These are phyloP conservation scores for Lunasporangiospora selenospora DNA, from an alignment of 192 early-diverging fungal species.

Conservation along the genomic window DNA sequence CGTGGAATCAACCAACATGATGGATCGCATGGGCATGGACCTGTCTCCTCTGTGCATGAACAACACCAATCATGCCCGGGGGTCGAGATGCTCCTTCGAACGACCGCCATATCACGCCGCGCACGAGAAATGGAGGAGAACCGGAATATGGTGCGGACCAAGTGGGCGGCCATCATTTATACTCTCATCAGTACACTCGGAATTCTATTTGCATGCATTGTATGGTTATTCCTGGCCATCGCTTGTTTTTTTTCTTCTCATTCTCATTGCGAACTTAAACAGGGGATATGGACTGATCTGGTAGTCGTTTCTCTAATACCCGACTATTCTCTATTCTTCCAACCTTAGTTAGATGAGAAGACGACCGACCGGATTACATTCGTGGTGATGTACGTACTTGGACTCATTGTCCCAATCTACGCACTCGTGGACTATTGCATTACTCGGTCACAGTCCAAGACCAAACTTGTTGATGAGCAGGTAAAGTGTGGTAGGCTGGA, in stretches of 20 bases:
- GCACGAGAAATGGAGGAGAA: constrained; percentile 1
- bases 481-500: no score
- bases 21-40: no score
- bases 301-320: not conserved
- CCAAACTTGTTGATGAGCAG: no score
- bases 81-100: not conserved
- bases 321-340: not conserved
- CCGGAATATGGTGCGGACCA: constrained; percentile 6
- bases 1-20: no score
- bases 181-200: constrained; percentile 1
- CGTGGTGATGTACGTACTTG: constrained; percentile 8
- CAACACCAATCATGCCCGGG: no score
- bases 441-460: constrained; percentile 1
- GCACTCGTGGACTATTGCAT: constrained; percentile 4
- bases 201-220: constrained; percentile 4
- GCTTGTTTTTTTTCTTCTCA: not conserved
- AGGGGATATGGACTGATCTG: no score
- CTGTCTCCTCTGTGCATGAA: no score
- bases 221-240: no score
- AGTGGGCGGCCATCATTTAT: constrained; percentile 8
- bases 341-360: constrained; percentile 10
- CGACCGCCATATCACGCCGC: not conserved
- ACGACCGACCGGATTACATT: constrained; percentile 10
- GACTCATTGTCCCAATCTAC: constrained; percentile 9
- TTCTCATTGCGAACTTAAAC: no score